Base-by-base conservation (phyloP, 768 basidiomycete species). In the Amanita fuliginea region DNA sequence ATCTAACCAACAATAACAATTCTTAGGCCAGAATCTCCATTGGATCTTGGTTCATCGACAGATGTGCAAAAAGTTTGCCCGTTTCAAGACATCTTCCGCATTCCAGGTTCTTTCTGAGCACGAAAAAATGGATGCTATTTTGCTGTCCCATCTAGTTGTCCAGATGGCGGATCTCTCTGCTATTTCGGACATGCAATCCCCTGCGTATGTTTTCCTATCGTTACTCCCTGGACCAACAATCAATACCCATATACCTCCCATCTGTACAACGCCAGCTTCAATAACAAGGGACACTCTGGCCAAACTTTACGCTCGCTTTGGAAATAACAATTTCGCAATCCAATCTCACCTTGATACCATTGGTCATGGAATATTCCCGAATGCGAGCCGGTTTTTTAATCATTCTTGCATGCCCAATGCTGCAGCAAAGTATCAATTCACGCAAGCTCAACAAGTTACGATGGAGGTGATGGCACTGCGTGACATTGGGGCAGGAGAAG, bases 351-450 rank as follows among this genome's bases (percentile, higher is more conserved):
- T 89, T 35, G 76, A 66, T 13, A 74, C 81, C 1, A 67, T 82
- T 57, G 88, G 77, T 0, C 81, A 88, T 64, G 88, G 85, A 0
- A 69, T 87, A 33, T 89, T 86, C 53, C 86, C 88, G 6, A 61
- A 77, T 8, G 81, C 88, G 1, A 90, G 88, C 57, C 73, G 86
- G n/a, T 59, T 78, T 10, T 87, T 90, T 67, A 91, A 91, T 58
- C 88, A 91, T 58, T 86, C 84, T 3, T 91, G 88, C 61, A 56
- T 74, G 14, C 86, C 88, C 1, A 88, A 86, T 55, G 83, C 83
- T 13, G 76, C 74, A 21, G 68, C 77, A 28, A 82, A 77, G 59
- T 86, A 83, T 56, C 58, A 63, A 40, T 64, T 86, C 13, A 57
- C 54, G 19, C 59, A 55, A 2, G 62, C 58, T 6, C 56, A 67